Evolutionary conservation across 345 rosid species (phyloP).

Genomic region (Ailanthus altissimus): DNA sequence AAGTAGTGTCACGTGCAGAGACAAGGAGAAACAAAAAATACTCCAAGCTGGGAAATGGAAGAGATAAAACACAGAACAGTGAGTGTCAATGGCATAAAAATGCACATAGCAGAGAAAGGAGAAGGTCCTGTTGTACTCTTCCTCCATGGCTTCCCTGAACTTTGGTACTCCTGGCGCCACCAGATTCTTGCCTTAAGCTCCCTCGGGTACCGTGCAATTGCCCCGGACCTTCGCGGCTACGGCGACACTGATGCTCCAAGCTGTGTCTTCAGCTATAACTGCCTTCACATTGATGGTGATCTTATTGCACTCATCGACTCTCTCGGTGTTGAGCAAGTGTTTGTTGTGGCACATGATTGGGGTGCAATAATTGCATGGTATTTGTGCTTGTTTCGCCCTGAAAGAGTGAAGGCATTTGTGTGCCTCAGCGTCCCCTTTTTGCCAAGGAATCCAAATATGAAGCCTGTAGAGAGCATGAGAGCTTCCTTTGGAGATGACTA

Average conservation of each 20-base stretch:
- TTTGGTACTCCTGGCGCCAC: conserved; percentile 91
- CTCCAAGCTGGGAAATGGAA: conserved; percentile 38
- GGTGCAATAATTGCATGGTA: conserved; percentile 79
- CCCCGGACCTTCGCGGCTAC: conserved; percentile 82
- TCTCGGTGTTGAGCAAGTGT: conserved; percentile 57
- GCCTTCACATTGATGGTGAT: conserved; percentile 62
- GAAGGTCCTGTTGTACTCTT: conserved; percentile 56
- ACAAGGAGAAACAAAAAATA: background rate
- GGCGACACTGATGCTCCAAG: conserved; percentile 65
- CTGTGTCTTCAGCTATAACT: conserved; percentile 50
- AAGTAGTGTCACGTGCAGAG: background rate
- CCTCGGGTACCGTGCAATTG: conserved; percentile 60
- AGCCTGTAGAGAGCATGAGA: conserved; percentile 53
- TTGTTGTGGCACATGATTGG: conserved; percentile 78
- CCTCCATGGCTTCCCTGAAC: conserved; percentile 86
- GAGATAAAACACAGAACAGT: conserved; percentile 52
- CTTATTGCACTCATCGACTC: conserved; percentile 56
- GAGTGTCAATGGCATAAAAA: conserved; percentile 62
- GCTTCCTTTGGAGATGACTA: conserved; percentile 73
- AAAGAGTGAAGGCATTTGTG: conserved; percentile 58
- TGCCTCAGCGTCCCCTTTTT: conserved; percentile 65
- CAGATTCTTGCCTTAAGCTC: conserved; percentile 62
- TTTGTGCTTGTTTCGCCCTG: conserved; percentile 71
- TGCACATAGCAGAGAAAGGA: conserved; percentile 81
- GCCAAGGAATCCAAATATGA: conserved; percentile 62